A percentile compares a stretch with the other conserved stretches of the same genome.
Conservation (phyloP, 2,329 filamentous ascomycete genomes). For the Pyricularia sp. region DNA sequence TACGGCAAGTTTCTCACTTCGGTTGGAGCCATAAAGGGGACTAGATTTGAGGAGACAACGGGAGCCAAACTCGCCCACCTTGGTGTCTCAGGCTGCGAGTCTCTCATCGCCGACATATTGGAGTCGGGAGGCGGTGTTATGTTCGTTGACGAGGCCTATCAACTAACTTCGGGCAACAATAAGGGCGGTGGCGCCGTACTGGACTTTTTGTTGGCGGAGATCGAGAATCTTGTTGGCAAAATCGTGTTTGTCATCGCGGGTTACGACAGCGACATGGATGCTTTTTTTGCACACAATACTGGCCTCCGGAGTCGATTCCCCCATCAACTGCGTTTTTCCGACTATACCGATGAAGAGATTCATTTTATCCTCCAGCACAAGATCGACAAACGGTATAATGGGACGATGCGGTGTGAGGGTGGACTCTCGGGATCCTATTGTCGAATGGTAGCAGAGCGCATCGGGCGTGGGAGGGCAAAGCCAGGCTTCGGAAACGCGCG, state of each 20-base stretch:
- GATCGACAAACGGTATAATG: conserved; percentile 43
- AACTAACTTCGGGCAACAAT: conserved; percentile 52
- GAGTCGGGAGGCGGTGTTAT: conserved; percentile 55
- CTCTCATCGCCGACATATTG: conserved; percentile 45
- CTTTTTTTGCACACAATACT: conserved; percentile 65
- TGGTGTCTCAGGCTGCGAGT: conserved; percentile 49
- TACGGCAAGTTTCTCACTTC: conserved; percentile 58
- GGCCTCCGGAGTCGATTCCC: conserved; percentile 64
- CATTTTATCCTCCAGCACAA: conserved; percentile 47
- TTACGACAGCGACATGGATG: conserved; percentile 67
- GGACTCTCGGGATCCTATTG: conserved; percentile 51
- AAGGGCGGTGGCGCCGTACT: conserved; percentile 51
- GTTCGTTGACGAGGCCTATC: conserved; percentile 76
- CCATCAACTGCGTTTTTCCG: conserved; percentile 53
- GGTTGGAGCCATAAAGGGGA: conserved; percentile 52
- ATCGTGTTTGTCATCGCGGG: conserved; percentile 66
- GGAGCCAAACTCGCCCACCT: conserved; percentile 56
- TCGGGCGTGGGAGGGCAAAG: conserved; percentile 52
- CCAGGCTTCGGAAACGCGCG: conserved; percentile 68
- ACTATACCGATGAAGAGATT: conserved; percentile 60
- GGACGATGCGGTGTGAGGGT: conserved; percentile 49
- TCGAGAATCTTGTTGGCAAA: conserved; percentile 62
- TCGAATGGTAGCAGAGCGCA: conserved; percentile 50
- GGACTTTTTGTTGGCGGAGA: conserved; percentile 62
- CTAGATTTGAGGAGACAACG: conserved; percentile 54